Evolutionary conservation across 495 filamentous ascomycete species (phyloP), one percentile per base, ranked within the genome.

Genomic region (Tuber melanosporum): DNA sequence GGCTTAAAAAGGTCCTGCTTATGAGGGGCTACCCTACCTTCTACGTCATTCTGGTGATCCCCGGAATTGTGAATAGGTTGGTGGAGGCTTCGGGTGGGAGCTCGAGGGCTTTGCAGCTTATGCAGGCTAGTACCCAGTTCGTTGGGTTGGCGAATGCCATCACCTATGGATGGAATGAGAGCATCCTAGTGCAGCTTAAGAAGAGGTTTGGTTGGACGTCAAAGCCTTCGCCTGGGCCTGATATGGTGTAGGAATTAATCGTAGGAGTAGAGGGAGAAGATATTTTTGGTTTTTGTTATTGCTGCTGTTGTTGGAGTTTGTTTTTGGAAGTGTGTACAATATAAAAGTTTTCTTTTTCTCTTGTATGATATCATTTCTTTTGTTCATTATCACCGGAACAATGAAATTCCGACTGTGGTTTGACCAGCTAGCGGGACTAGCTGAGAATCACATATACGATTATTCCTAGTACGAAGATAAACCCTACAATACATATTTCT

Each of bases 61-160:
- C 73, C 12, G 73, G 73, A 73, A 41, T 75, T 20, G 62, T 2
- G 62, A 75, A 75, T 41, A 66, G 73, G 52, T 3, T 75, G 3
- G 36, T 39, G 17, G 73, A 75, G 73, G 52, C 73, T 41, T 10
- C 14, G 8, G 73, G 52, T 20, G 8, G 44, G 3, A 49, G 45
- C 44, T 73, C 72, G 2, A 72, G 8, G 46, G 15, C 12, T 20
- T 8, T 41, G 44, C 41, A 43, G 26, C 47, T 75, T 9, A 19
- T 75, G 22, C 73, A 75, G 39, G 70, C 47, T 22, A 36, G 20
- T 14, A 75, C 73, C 9, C 41, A 41, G 22, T 75, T 39, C 32
- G 32, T 75, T 73, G 73, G 73, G 22, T 36, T 72, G 17, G 73
- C 73, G 12, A 75, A 75, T 75, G 73, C 73, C 22, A 41, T 75